Evolutionary conservation across 306 rosid species (phyloP), one percentile per base, ranked within the genome.

Genomic region (Malus fusca): DNA sequence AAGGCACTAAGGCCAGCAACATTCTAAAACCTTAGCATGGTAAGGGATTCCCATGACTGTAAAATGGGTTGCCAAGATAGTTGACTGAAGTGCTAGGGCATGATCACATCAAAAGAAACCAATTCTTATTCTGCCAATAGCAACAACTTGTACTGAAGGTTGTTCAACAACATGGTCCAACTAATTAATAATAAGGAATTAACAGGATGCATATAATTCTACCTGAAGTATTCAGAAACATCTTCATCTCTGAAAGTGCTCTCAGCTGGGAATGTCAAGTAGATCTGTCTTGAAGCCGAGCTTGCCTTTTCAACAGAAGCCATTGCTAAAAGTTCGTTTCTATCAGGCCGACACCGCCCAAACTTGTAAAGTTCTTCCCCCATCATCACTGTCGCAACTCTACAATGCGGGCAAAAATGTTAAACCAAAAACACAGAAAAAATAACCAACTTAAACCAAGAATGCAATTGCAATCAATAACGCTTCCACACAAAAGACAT

Each of bases 191-290:
- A 56, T n/a, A 13, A 40, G 5, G 21, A n/a, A 28, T 26, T 44
- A 15, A 26, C 52, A 33, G 15, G 40, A 60, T 35, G 8, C 42
- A 35, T 33, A 81, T 58, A 66, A 66, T 59, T 72, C 76, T 84
- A 94, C 98, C 96, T 92, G 81, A 94, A 94, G 82, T 94, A 94
- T 66, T 92, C 98, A 0, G 98, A 94, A 84, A 94, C 98, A 69
- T 94, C 97, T 77, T 95, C 98, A 74, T 95, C 98, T 74, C 89
- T 95, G 80, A 95, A 95, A 15, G 95, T 90, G 85, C 98, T 95
- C 79, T 95, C 98, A 3, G 98, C 98, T 33, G 98, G 98, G 77
- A 95, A 95, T 11, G 98, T 95, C 75, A 95, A 79, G 78, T 95
- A 95, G 76, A 95, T 95, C 88, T 95, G 98, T 69, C 97, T 87